phyloP scores from a whole-genome alignment of 2,329 filamentous ascomycete species.

The Talaromyces sp. region DNA sequence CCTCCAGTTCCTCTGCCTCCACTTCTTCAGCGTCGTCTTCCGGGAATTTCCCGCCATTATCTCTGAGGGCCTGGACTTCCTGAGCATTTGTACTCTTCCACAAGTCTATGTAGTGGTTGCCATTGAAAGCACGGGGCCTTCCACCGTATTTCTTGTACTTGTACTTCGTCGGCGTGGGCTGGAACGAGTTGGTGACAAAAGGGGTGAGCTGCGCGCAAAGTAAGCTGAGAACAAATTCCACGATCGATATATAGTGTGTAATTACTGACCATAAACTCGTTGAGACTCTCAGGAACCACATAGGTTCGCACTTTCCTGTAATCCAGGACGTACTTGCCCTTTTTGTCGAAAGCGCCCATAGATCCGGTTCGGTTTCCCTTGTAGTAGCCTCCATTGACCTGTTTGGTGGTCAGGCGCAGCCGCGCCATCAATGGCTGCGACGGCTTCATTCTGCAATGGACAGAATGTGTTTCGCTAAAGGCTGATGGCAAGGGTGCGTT shows the following conservation, averaged over 20 bases:
- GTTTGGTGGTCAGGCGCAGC: conserved; percentile 87
- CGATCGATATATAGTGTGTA: not conserved
- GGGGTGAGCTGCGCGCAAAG: conserved; percentile 34
- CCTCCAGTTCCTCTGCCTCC: not conserved
- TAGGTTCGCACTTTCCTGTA: conserved; percentile 88
- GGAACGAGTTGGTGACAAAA: conserved; percentile 42
- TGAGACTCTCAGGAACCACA: conserved; percentile 67
- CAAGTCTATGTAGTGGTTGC: conserved; percentile 35
- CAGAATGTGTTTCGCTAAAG: not conserved
- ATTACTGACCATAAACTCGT: conserved; percentile 63
- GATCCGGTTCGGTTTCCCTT: conserved; percentile 88
- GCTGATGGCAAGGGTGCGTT: no score
- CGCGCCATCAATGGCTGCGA: conserved; percentile 56
- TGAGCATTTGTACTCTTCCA: conserved; percentile 33
- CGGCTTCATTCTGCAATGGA: conserved; percentile 32
- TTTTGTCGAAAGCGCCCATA: conserved; percentile 72
- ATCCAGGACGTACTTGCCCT: conserved; percentile 66
- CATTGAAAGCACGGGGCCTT: conserved; percentile 27
- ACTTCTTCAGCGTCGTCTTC: not conserved
- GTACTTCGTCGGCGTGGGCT: conserved; percentile 30
- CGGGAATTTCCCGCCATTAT: conserved; percentile 13
- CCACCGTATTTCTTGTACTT: conserved; percentile 26
- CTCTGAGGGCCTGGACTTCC: conserved; percentile 26
- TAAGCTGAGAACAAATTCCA: conserved; percentile 8
- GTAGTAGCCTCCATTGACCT: conserved; percentile 91